Evolutionary conservation across 2,329 filamentous ascomycete species (phyloP), one percentile per base, ranked within the genome.

Genomic region (Fusarium sterilihyphosum): DNA sequence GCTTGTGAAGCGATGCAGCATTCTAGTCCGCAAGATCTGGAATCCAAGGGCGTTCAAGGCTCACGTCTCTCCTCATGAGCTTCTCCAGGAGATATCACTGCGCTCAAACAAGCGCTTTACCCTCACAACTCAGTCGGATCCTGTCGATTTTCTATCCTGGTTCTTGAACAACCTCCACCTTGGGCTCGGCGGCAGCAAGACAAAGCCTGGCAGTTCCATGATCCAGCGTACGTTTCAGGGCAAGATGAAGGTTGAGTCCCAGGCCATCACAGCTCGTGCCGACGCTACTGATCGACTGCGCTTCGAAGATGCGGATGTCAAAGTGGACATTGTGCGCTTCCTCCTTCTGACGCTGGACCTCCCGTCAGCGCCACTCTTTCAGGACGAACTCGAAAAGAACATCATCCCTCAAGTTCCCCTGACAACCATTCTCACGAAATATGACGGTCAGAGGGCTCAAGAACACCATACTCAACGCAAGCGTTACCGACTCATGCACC

Each of bases 131-230:
- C 96, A 98, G 84, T 96, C 95, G 26, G 96, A 99, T 82, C 96
- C 96, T 1, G 95, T 98, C 70, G 96, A 99, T 53, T 98, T 99
- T 79, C 87, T 99, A 52, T 95, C 94, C 33, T 99, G 96, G 96
- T 98, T 98, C 82, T 89, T 99, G 64, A 98, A 99, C 85, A 94
- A 97, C 82, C 89, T 99, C 17, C 96, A 99, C 82, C 88, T 98
- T 22, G 93, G 94, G 26, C 89, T 99, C 4, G 96, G 96, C 61
- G 96, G 96, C 72, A 95, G 92, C 81, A 96, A 94, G 81, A 93
- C 93, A 13, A 96, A 94, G 78, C 93, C 95, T 2, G 91, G 92
- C 33, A 93, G 91, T 78, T 96, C 93, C 80, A 95, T 98, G 75
- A 88, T 99, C 58, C 96, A 99, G 80, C 92, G 92, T 74, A 93